Conservation (phyloP, 2,329 filamentous ascomycete species). For the Beauveria rudraprayagi region DNA sequence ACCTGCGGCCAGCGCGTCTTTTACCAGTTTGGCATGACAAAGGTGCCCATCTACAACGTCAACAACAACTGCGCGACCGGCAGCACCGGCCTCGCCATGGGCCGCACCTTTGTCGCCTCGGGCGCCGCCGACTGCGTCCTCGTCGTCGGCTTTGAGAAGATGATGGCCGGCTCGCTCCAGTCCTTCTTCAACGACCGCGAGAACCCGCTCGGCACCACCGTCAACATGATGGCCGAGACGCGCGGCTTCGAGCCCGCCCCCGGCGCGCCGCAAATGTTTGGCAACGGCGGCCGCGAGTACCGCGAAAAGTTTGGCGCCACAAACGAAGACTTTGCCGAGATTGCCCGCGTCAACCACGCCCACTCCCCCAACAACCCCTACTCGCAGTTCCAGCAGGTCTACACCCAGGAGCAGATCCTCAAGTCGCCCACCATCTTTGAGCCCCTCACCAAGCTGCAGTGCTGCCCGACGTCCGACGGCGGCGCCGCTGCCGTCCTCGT, state of each 20-base stretch:
- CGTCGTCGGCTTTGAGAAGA: slow-evolving; percentile 96
- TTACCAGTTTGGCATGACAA: slow-evolving; percentile 97
- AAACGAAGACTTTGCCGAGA: slow-evolving; percentile 84
- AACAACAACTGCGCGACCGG: slow-evolving; percentile 99
- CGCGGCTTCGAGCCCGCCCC: slow-evolving; percentile 75
- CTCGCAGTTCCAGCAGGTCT: slow-evolving; percentile 93
- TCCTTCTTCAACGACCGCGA: slow-evolving; percentile 77
- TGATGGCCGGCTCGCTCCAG: slow-evolving; percentile 85
- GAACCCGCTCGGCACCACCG: slow-evolving; percentile 66
- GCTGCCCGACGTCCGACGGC: slow-evolving; percentile 92
- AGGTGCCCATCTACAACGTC: slow-evolving; percentile 94
- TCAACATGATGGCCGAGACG: slow-evolving; percentile 74
- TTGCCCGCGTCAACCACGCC: slow-evolving; percentile 84
- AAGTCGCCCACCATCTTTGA: slow-evolving; percentile 69
- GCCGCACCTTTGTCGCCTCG: slow-evolving; percentile 66
- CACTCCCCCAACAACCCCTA: slow-evolving; percentile 92
- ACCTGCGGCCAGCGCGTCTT: slow-evolving; percentile 95
- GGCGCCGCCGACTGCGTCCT: slow-evolving; percentile 82
- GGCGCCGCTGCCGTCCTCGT: slow-evolving; percentile 83
- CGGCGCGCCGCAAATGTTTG: slow-evolving; percentile 86
- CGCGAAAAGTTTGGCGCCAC: slow-evolving; percentile 92
- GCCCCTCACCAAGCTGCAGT: slow-evolving; percentile 95
- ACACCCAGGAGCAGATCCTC: slow-evolving; percentile 76
- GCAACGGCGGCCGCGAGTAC: slow-evolving; percentile 87
- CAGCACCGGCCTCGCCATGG: slow-evolving; percentile 84